These are phyloP conservation scores for Arthrocladium fulminans DNA, from an alignment of 2,329 filamentous ascomycete genomes.

Conservation along the genomic window DNA sequence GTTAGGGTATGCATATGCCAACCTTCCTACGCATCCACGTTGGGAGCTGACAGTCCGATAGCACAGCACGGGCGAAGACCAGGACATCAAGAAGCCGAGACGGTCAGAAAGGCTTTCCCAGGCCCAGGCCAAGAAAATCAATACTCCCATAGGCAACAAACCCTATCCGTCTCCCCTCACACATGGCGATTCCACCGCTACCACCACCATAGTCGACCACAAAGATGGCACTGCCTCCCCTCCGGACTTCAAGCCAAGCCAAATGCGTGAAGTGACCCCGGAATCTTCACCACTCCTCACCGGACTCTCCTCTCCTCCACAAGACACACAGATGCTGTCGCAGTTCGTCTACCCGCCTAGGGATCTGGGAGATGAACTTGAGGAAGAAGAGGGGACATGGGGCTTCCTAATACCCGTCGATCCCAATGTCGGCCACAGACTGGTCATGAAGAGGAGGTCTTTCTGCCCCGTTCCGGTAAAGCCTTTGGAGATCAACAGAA, in stretches of 20 bases:
- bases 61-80: slow-evolving; percentile 57
- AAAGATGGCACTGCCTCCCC: slow-evolving; percentile 68
- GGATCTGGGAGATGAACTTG: slow-evolving; percentile 67
- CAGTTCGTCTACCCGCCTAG: slow-evolving; percentile 69
- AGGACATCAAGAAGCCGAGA: slow-evolving; percentile 73
- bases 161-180: slow-evolving; percentile 78
- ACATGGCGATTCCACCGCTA: slow-evolving; percentile 54
- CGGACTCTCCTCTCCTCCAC: slow-evolving; percentile 55
- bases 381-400: slow-evolving; percentile 81
- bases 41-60: slow-evolving; percentile 31
- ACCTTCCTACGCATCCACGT: slow-evolving; percentile 14
- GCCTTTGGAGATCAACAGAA: slow-evolving; percentile 35
- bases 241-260: slow-evolving; percentile 50
- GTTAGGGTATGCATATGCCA: slow-evolving; percentile 52
- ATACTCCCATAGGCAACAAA: slow-evolving; percentile 54
- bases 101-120: slow-evolving; percentile 64
- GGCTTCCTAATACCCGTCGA: slow-evolving; percentile 84
- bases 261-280: slow-evolving; percentile 38
- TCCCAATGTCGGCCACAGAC: slow-evolving; percentile 54
- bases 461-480: slow-evolving; percentile 53
- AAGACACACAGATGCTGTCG: slow-evolving; percentile 69
- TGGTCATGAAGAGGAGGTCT: slow-evolving; percentile 68
- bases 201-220: slow-evolving; percentile 36
- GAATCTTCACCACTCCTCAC: slow-evolving; percentile 37
- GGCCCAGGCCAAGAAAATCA: slow-evolving; percentile 30